These are phyloP conservation scores for Pterocarpus santalinus DNA, from an alignment of 306 rosid species.

Conservation along the genomic window DNA sequence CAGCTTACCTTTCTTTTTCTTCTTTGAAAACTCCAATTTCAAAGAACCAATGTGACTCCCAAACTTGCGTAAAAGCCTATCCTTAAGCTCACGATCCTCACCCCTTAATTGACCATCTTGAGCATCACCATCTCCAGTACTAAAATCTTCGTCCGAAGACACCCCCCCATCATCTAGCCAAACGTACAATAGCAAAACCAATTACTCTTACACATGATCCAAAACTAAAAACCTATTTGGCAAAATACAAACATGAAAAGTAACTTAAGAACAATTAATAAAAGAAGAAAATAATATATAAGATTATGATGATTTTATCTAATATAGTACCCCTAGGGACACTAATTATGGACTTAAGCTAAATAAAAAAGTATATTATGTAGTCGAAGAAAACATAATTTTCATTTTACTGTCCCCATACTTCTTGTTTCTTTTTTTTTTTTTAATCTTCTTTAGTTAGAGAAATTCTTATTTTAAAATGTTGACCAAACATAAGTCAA, in stretches of 20 bases:
- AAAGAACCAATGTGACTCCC: slow-evolving; percentile 84
- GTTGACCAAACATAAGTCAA: background rate
- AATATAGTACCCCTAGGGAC: no score
- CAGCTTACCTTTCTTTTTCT: slow-evolving; percentile 92
- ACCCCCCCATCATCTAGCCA: slow-evolving; percentile 73
- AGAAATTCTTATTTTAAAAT: background rate
- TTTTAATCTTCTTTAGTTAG: background rate
- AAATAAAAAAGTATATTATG: no score
- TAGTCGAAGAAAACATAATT: no score
- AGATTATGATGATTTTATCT: no score
- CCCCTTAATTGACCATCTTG: slow-evolving; percentile 63
- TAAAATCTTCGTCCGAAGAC: slow-evolving; percentile 82
- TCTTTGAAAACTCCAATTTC: slow-evolving; percentile 87
- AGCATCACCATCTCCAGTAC: slow-evolving; percentile 73
- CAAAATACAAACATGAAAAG: background rate
- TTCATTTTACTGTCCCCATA: no score
- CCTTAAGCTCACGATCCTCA: slow-evolving; percentile 86
- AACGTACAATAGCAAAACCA: background rate
- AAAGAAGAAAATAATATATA: no score
- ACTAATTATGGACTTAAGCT: no score
- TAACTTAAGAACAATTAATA: background rate
- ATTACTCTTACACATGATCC: background rate
- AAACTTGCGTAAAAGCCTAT: slow-evolving; percentile 79
- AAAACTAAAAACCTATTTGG: background rate
- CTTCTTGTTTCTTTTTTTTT: no score